Evolutionary conservation across 495 filamentous ascomycete species (phyloP).

Genomic region (Penicillium pulvis): DNA sequence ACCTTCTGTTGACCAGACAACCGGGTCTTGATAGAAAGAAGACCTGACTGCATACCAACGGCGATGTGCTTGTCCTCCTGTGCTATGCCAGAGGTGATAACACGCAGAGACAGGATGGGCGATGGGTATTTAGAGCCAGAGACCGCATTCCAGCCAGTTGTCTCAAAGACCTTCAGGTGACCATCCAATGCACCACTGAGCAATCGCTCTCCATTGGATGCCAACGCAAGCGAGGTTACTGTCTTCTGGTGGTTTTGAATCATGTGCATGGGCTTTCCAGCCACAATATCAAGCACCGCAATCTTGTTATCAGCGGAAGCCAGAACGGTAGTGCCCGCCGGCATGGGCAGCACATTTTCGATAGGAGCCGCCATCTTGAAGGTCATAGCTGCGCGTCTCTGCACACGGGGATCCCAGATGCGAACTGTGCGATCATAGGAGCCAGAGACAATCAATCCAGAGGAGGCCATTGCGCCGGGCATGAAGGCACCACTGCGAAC

Average conservation of each 20-base stretch:
- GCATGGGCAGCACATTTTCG: conserved; percentile 82
- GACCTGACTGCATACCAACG: conserved; percentile 90
- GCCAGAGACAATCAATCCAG: conserved; percentile 77
- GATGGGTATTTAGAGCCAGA: conserved; percentile 88
- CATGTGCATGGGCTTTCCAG: conserved; percentile 80
- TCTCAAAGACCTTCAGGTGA: conserved; percentile 95
- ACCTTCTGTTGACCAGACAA: conserved; percentile 81
- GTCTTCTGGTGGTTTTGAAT: conserved; percentile 98
- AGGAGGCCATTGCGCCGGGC: conserved; percentile 67
- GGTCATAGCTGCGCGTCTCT: conserved; percentile 71
- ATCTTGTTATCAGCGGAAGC: conserved; percentile 86
- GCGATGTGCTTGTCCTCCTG: conserved; percentile 85
- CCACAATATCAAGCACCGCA: conserved; percentile 90
- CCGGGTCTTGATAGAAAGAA: conserved; percentile 84
- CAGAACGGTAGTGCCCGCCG: conserved; percentile 80
- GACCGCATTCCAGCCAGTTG: conserved; percentile 87
- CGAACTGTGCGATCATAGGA: conserved; percentile 93
- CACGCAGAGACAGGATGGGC: conserved; percentile 79
- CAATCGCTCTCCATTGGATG: conserved; percentile 75
- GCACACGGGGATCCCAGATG: conserved; percentile 86
- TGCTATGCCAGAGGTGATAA: conserved; percentile 64
- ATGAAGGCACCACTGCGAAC: conserved; percentile 85
- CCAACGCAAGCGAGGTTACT: conserved; percentile 79
- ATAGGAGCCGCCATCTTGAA: conserved; percentile 91
- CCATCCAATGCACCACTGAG: conserved; percentile 89